Conservation (phyloP, 305 asterid species). For the Salvia sclarea region DNA sequence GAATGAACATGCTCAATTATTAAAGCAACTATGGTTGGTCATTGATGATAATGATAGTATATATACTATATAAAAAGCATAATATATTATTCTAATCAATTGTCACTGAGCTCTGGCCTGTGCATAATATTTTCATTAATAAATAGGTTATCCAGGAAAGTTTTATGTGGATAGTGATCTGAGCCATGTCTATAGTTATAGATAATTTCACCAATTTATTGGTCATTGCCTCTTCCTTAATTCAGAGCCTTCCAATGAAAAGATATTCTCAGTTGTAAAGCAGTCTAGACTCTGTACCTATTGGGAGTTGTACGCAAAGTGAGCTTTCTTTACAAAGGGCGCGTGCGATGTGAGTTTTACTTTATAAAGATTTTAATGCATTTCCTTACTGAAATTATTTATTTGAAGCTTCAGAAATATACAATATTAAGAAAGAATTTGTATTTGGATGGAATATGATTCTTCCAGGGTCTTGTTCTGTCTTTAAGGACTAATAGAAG, state of each 20-base stretch:
- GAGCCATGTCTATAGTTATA: background rate
- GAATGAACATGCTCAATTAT: background rate
- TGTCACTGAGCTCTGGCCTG: background rate
- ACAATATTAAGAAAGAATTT: too few species aligned
- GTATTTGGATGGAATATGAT: too few species aligned
- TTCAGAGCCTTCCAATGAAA: background rate
- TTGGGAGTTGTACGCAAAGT: background rate
- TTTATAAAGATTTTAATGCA: background rate
- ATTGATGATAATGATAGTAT: constrained; percentile 1
- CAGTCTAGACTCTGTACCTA: background rate
- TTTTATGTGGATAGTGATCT: background rate
- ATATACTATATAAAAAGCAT: background rate
- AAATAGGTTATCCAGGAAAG: background rate
- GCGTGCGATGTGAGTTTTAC: background rate
- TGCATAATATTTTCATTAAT: background rate
- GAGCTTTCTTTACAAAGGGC: background rate
- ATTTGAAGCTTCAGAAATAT: too few species aligned
- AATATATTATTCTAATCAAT: background rate
- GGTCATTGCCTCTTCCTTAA: background rate
- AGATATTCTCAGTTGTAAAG: background rate
- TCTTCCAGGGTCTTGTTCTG: too few species aligned
- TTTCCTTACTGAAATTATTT: too few species aligned
- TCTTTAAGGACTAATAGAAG: too few species aligned
- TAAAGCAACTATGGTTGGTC: constrained; percentile 8
- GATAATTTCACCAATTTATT: background rate